Conservation (phyloP, 306 rosid genomes). For the Rubus parviflorus region DNA sequence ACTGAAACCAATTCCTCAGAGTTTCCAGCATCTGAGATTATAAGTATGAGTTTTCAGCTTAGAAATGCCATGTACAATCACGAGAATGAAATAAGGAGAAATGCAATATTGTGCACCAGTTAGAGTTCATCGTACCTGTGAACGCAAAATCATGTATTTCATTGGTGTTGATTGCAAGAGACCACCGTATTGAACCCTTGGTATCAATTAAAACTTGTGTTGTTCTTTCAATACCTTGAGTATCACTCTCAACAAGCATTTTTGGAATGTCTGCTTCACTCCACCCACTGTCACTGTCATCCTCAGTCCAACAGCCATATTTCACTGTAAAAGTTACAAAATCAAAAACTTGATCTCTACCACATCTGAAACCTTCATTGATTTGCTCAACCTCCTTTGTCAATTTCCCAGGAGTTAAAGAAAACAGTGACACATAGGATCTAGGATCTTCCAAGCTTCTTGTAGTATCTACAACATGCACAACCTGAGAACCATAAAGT, state of each 20-base stretch:
- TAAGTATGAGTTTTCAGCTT: neutral
- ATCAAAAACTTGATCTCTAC: conserved; percentile 65
- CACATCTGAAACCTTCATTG: conserved; percentile 73
- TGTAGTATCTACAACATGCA: conserved; percentile 83
- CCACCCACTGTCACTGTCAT: conserved; percentile 62
- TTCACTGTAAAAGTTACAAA: conserved; percentile 78
- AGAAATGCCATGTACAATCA: neutral
- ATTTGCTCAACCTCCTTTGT: conserved; percentile 67
- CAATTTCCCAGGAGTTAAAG: conserved; percentile 90
- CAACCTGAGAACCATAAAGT: conserved; percentile 59
- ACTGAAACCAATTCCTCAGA: conserved; percentile 56
- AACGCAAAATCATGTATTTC: conserved; percentile 74
- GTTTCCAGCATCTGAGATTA: conserved; percentile 40
- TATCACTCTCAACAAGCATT: conserved; percentile 44
- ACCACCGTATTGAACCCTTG: conserved; percentile 82
- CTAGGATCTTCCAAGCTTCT: conserved; percentile 39
- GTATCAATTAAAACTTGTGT: conserved; percentile 65
- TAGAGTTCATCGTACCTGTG: conserved; percentile 44
- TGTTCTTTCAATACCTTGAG: conserved; percentile 42
- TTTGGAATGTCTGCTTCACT: conserved; percentile 67
- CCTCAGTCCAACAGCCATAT: conserved; percentile 70
- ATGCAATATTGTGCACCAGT: neutral
- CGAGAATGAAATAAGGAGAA: neutral
- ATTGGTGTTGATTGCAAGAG: conserved; percentile 70
- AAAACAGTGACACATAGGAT: conserved; percentile 74